These are phyloP conservation scores for Adansonia gregorii DNA, from an alignment of 441 rosid species.

Conservation along the genomic window DNA sequence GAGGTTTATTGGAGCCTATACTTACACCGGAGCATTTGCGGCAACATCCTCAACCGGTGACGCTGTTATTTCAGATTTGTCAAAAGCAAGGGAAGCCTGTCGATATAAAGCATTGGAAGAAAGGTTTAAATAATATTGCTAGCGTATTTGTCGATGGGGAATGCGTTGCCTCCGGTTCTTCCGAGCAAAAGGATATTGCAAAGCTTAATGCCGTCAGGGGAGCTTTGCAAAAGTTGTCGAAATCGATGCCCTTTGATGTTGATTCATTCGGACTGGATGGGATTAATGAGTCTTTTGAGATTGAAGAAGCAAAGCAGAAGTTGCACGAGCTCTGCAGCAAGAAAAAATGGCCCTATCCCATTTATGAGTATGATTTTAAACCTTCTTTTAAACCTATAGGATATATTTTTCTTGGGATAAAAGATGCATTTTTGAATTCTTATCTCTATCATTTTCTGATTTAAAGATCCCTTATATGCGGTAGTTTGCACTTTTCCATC, in stretches of 20 bases:
- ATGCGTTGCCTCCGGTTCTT: constrained; percentile 53
- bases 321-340: constrained; percentile 56
- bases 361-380: constrained; percentile 49
- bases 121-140: constrained; percentile 41
- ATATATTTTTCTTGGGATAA: background rate
- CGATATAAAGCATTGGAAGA: constrained; percentile 46
- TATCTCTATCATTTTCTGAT: background rate
- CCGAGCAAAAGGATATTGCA: constrained; percentile 63
- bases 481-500: background rate
- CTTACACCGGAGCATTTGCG: constrained; percentile 56
- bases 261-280: constrained; percentile 15
- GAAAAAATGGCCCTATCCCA: constrained; percentile 71
- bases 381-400: background rate
- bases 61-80: constrained; percentile 59
- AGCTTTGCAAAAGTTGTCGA: constrained; percentile 54
- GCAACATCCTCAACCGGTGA: constrained; percentile 73
- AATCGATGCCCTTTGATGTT: constrained; percentile 25
- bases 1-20: constrained; percentile 72
- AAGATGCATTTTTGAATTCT: background rate
- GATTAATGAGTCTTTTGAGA: constrained; percentile 39
- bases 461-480: background rate
- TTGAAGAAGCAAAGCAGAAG: constrained; percentile 65
- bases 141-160: constrained; percentile 55
- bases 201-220: constrained; percentile 62
- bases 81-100: constrained; percentile 64